phyloP scores from a whole-genome alignment of 495 filamentous ascomycete genomes.

The Tuber melanosporum region DNA sequence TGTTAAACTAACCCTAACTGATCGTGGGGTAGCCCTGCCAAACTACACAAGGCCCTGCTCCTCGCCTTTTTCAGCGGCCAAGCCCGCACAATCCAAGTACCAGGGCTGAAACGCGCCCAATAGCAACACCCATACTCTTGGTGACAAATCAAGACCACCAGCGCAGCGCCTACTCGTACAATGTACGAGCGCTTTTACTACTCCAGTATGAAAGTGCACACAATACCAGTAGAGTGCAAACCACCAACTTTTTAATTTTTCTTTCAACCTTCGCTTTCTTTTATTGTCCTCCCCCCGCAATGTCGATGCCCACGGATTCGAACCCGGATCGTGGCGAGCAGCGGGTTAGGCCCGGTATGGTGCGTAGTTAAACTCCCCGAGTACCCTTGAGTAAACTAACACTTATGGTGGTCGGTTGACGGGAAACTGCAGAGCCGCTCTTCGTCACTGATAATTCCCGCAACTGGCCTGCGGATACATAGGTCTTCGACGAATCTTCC shows the following conservation, averaged over 20 bases:
- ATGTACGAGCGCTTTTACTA: not conserved
- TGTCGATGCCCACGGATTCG: not conserved
- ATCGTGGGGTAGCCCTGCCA: too few relatives aligned
- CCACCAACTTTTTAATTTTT: not conserved
- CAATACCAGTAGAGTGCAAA: not conserved
- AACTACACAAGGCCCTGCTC: too few relatives aligned
- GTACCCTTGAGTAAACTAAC: not conserved
- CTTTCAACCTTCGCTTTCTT: not conserved
- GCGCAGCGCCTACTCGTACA: not conserved
- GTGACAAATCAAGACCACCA: not conserved
- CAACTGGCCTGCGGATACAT: constrained; percentile 35
- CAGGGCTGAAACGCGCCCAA: not conserved
- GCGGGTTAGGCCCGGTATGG: not conserved
- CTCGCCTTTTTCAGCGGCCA: not conserved
- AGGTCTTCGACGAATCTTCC: constrained; percentile 28
- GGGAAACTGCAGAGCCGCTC: not conserved
- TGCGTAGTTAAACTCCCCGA: not conserved
- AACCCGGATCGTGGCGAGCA: not conserved
- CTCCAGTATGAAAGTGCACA: too few relatives aligned
- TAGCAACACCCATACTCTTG: not conserved
- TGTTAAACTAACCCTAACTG: too few relatives aligned
- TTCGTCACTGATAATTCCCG: constrained; percentile 34
- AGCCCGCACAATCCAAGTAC: not conserved
- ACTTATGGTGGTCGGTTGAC: not conserved
- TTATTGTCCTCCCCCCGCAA: not conserved